These are phyloP conservation scores for Nemania sp. DNA, from an alignment of 2,329 filamentous ascomycete species.

Conservation along the genomic window DNA sequence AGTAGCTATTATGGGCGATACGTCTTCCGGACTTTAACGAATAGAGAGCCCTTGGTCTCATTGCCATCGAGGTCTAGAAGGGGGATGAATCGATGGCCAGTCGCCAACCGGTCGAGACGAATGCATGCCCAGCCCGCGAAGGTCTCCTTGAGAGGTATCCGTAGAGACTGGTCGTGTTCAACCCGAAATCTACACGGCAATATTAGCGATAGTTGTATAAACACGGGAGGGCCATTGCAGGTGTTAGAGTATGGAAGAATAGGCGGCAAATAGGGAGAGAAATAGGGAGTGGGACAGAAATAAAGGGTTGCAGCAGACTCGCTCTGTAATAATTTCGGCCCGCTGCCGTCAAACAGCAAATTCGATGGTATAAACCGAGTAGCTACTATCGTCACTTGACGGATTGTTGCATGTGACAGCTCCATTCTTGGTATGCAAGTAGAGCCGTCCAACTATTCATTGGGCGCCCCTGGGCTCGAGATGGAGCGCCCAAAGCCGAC, in stretches of 20 bases:
- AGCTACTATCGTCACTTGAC: constrained; percentile 37
- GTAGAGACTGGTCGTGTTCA: constrained; percentile 50
- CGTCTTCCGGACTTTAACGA: constrained; percentile 65
- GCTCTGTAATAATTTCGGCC: constrained; percentile 18
- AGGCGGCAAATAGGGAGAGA: not conserved
- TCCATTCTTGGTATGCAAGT: constrained; percentile 40
- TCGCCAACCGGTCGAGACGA: constrained; percentile 67
- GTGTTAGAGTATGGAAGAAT: constrained; percentile 46
- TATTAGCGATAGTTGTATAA: constrained; percentile 27
- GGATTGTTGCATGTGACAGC: constrained; percentile 46
- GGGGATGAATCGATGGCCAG: constrained; percentile 66
- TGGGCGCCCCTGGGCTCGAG: constrained; percentile 32
- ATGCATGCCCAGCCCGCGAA: constrained; percentile 66
- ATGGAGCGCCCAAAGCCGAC: constrained; percentile 36
- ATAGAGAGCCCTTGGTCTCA: constrained; percentile 60
- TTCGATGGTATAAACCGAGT: not conserved
- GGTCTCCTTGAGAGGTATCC: constrained; percentile 23
- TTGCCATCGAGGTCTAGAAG: constrained; percentile 61
- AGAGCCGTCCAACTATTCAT: constrained; percentile 29
- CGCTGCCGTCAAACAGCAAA: constrained; percentile 7
- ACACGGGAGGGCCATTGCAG: constrained; percentile 48
- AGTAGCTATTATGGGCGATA: constrained; percentile 47
- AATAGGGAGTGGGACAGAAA: constrained; percentile 22
- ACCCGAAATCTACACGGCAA: constrained; percentile 62
- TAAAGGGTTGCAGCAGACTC: not conserved